Conservation (phyloP, 768 basidiomycete species). For the Boletus speciosus region DNA sequence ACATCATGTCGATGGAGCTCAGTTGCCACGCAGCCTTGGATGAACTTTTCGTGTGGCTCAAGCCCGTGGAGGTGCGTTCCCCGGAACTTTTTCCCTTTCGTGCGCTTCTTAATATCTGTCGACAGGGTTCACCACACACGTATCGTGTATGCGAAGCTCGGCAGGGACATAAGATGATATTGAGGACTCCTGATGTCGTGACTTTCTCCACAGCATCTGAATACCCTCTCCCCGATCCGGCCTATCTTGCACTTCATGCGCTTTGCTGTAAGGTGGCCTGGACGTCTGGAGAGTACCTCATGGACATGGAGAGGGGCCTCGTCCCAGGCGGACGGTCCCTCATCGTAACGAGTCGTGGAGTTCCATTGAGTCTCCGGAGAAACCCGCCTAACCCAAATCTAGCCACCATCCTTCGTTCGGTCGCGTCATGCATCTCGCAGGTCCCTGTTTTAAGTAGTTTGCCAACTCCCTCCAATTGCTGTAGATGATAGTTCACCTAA, state of each 20-base stretch:
- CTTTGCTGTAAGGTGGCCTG: slow-evolving; percentile 8
- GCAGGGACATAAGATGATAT: not conserved
- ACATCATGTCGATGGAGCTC: not conserved
- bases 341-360: too few species aligned
- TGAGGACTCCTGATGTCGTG: not conserved
- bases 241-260: slow-evolving; percentile 1
- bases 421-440: too few species aligned
- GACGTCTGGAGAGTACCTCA: slow-evolving; percentile 7
- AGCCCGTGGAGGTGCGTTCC: too few species aligned
- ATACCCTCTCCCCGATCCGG: not conserved
- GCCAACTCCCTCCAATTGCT: too few species aligned
- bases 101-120: not conserved
- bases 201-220: not conserved
- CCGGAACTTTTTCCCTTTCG: too few species aligned
- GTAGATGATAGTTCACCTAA: too few species aligned
- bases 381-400: too few species aligned
- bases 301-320: not conserved
- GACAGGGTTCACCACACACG: not conserved
- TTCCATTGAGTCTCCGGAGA: too few species aligned
- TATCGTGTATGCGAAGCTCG: not conserved
- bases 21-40: not conserved
- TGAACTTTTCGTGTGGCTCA: not conserved
- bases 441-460: too few species aligned
- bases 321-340: too few species aligned
- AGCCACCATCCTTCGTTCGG: too few species aligned